Percentiles rank a stretch among this genome's conserved stretches.
These are phyloP conservation scores for Hyaloscypha hepaticicola DNA, from an alignment of 495 filamentous ascomycete species.

Conservation along the genomic window DNA sequence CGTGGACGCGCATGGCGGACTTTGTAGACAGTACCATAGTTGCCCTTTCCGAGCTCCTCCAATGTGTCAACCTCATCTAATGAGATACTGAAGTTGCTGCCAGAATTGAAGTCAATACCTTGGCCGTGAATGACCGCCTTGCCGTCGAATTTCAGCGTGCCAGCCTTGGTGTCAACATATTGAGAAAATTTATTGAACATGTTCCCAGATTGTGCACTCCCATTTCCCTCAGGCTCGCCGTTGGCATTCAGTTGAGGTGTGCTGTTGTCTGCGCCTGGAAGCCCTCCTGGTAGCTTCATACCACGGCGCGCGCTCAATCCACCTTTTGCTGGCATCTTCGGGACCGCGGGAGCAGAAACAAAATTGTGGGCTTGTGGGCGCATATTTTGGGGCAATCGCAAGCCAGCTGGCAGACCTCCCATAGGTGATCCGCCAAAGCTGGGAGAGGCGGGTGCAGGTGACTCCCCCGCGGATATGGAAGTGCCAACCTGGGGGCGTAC, in stretches of 20 bases:
- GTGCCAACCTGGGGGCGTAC: slow-evolving; percentile 43
- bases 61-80: slow-evolving; percentile 93
- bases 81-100: slow-evolving; percentile 89
- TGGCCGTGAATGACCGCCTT: slow-evolving; percentile 85
- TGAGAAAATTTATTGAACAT: slow-evolving; percentile 89
- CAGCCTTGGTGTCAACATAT: slow-evolving; percentile 87
- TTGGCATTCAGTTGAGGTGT: slow-evolving; percentile 16
- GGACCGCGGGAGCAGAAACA: slow-evolving; percentile 48
- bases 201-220: slow-evolving; percentile 45
- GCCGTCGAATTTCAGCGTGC: slow-evolving; percentile 88
- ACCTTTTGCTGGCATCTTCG: slow-evolving; percentile 28
- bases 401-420: slow-evolving; percentile 40
- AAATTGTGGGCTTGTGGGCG: slow-evolving; percentile 44
- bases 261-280: slow-evolving; percentile 24
- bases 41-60: slow-evolving; percentile 95
- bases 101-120: slow-evolving; percentile 88
- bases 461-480: slow-evolving; percentile 27
- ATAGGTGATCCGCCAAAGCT: slow-evolving; percentile 9
- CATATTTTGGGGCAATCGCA: slow-evolving; percentile 44
- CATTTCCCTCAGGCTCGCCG: slow-evolving; percentile 21
- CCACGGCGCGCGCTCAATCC: slow-evolving; percentile 31
- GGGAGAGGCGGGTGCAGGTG: not conserved
- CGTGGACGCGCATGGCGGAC: slow-evolving; percentile 82
- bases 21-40: slow-evolving; percentile 98
- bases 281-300: slow-evolving; percentile 32